phyloP scores from a whole-genome alignment of 2,329 filamentous ascomycete species.

The Thielaviopsis punctulata region DNA sequence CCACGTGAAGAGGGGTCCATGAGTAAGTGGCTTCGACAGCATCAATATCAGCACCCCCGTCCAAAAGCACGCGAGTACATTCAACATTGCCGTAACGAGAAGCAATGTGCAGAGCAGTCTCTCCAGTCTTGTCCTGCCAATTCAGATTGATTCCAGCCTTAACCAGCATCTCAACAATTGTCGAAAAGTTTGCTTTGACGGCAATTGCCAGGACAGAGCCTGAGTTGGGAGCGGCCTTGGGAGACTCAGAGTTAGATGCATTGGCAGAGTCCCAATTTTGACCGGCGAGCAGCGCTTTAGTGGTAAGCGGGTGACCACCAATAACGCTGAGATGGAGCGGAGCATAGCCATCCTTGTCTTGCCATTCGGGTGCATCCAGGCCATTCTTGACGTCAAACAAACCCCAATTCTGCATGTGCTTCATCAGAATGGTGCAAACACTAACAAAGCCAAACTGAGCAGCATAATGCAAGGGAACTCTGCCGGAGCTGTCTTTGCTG shows the following conservation, averaged over 20 bases:
- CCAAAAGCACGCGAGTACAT: slow-evolving; percentile 60
- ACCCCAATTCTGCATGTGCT: slow-evolving; percentile 74
- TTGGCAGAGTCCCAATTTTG: slow-evolving; percentile 57
- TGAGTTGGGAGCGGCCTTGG: slow-evolving; percentile 57
- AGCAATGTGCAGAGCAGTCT: slow-evolving; percentile 82
- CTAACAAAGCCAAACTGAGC: slow-evolving; percentile 87
- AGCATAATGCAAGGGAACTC: slow-evolving; percentile 79
- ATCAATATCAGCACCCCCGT: slow-evolving; percentile 60
- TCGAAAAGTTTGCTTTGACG: slow-evolving; percentile 69
- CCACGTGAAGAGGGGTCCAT: slow-evolving; percentile 92
- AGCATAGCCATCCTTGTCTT: slow-evolving; percentile 79
- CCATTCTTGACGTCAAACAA: slow-evolving; percentile 72
- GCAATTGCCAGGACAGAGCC: slow-evolving; percentile 78
- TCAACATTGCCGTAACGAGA: slow-evolving; percentile 72
- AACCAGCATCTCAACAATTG: slow-evolving; percentile 74
- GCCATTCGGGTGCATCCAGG: slow-evolving; percentile 77
- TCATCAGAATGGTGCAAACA: slow-evolving; percentile 76
- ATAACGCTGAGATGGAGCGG: slow-evolving; percentile 86
- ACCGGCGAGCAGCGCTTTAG: slow-evolving; percentile 59
- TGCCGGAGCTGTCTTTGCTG: slow-evolving; percentile 60
- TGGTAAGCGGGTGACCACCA: slow-evolving; percentile 76
- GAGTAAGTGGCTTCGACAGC: slow-evolving; percentile 67
- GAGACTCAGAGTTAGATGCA: slow-evolving; percentile 43
- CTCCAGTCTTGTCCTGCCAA: slow-evolving; percentile 75
- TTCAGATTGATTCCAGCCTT: slow-evolving; percentile 86